Evolutionary conservation across 306 rosid genomes (phyloP).

Genomic region (Lathyrus sativus): DNA sequence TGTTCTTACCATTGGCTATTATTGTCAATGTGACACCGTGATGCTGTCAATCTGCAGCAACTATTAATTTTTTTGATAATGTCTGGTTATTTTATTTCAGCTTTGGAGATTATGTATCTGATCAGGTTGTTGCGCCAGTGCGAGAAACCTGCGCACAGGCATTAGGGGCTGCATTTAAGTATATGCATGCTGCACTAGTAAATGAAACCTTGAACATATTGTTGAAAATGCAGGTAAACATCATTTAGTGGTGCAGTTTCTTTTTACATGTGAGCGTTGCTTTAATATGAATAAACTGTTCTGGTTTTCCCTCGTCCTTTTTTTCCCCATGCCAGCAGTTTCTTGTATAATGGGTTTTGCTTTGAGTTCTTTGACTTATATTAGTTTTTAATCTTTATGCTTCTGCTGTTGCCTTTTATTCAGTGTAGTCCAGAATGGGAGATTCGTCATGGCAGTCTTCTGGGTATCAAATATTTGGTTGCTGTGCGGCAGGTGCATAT

Average conservation of each 20-base stretch:
- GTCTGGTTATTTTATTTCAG: constrained; percentile 57
- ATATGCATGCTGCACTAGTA: constrained; percentile 86
- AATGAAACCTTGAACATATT: constrained; percentile 82
- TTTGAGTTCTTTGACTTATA: constrained; percentile 18
- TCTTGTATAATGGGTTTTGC: constrained; percentile 9
- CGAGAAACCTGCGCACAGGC: constrained; percentile 99
- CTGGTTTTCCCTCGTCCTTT: constrained; percentile 8
- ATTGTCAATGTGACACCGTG: constrained; percentile 1
- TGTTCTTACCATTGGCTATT: background rate
- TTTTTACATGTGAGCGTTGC: constrained; percentile 26
- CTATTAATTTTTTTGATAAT: constrained; percentile 14
- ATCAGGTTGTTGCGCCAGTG: constrained; percentile 99
- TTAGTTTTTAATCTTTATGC: constrained; percentile 49
- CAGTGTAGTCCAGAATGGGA: constrained; percentile 99
- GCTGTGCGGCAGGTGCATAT: constrained; percentile 85
- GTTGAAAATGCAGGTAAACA: constrained; percentile 94
- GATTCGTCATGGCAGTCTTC: constrained; percentile 97
- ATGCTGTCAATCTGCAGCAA: constrained; percentile 16
- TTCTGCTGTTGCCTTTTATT: constrained; percentile 56
- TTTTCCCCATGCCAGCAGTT: constrained; percentile 18
- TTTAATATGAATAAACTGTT: constrained; percentile 20
- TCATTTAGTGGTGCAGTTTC: constrained; percentile 38
- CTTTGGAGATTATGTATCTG: constrained; percentile 97
- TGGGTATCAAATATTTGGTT: constrained; percentile 92
- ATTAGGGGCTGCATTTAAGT: constrained; percentile 88